Evolutionary conservation across 306 rosid genomes (phyloP).

Genomic region (Citrullus amarus): DNA sequence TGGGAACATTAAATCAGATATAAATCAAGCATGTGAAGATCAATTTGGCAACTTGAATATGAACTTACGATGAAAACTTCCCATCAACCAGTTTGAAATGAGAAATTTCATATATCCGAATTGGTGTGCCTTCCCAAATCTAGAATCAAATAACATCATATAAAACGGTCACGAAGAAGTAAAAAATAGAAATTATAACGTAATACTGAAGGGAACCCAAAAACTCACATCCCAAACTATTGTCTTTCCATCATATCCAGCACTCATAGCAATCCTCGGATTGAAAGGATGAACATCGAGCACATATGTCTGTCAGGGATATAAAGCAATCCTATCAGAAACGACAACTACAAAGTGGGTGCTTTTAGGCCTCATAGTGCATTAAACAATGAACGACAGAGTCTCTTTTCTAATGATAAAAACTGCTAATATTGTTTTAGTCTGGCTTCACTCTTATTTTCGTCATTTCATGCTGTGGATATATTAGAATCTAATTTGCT

Average conservation of each 20-base stretch:
- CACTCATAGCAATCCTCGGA: slow-evolving; percentile 99
- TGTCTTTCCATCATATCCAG: slow-evolving; percentile 96
- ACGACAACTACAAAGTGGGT: background rate
- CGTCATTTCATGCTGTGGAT: background rate
- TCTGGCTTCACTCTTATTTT: background rate
- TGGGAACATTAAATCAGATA: background rate
- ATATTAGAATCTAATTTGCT: background rate
- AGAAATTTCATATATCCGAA: slow-evolving; percentile 59
- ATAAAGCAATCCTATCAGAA: slow-evolving; percentile 15
- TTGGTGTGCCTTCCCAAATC: slow-evolving; percentile 99
- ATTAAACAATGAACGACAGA: background rate
- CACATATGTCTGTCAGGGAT: slow-evolving; percentile 72
- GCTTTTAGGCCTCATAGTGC: background rate
- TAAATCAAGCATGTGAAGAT: background rate
- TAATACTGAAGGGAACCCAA: slow-evolving; percentile 16
- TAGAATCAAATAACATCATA: slow-evolving; percentile 18
- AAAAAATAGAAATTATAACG: slow-evolving; percentile 8
- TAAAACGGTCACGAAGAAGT: background rate
- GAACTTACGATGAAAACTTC: slow-evolving; percentile 95
- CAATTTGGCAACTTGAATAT: slow-evolving; percentile 1
- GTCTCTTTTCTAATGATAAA: background rate
- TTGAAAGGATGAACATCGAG: slow-evolving; percentile 98
- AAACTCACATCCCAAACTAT: slow-evolving; percentile 99
- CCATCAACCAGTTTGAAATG: slow-evolving; percentile 92
- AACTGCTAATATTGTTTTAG: background rate